Percentiles rank a stretch among this genome's conserved stretches.
Evolutionary conservation across 495 filamentous ascomycete genomes (phyloP).

Genomic region (Penicillium desertorum): DNA sequence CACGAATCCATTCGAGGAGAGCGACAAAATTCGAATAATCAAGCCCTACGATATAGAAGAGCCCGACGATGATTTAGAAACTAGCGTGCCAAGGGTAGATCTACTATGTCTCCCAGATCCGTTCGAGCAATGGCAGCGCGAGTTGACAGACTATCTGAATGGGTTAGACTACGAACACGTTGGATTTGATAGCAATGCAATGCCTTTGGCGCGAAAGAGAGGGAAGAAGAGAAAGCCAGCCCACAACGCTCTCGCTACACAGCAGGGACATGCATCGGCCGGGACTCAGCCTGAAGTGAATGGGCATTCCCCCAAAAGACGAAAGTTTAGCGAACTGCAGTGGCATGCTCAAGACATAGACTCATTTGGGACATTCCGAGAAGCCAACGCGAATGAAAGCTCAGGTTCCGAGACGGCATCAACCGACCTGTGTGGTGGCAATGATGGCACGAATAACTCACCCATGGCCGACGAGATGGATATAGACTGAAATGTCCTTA

Average conservation of each 20-base stretch:
- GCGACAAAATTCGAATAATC: constrained; percentile 23
- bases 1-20: constrained; percentile 3
- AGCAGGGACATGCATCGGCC: background rate
- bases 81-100: constrained; percentile 7
- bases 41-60: constrained; percentile 49
- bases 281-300: constrained; percentile 16
- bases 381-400: constrained; percentile 20
- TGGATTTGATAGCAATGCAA: constrained; percentile 6
- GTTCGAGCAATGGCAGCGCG: constrained; percentile 36
- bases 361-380: constrained; percentile 20
- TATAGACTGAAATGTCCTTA: constrained; percentile 27
- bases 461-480: constrained; percentile 32
- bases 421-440: constrained; percentile 16
- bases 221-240: constrained; percentile 45
- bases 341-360: constrained; percentile 8
- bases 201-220: constrained; percentile 16
- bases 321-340: constrained; percentile 22
- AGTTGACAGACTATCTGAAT: constrained; percentile 36
- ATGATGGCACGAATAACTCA: constrained; percentile 14
- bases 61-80: constrained; percentile 36
- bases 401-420: constrained; percentile 27
- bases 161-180: constrained; percentile 30
- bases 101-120: constrained; percentile 21
- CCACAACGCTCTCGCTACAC: background rate
- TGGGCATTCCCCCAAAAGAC: constrained; percentile 31